Percentiles rank a stretch among this genome's conserved stretches.
Evolutionary conservation across 345 rosid species (phyloP).

Genomic region (Crucihimalaya himalaica): DNA sequence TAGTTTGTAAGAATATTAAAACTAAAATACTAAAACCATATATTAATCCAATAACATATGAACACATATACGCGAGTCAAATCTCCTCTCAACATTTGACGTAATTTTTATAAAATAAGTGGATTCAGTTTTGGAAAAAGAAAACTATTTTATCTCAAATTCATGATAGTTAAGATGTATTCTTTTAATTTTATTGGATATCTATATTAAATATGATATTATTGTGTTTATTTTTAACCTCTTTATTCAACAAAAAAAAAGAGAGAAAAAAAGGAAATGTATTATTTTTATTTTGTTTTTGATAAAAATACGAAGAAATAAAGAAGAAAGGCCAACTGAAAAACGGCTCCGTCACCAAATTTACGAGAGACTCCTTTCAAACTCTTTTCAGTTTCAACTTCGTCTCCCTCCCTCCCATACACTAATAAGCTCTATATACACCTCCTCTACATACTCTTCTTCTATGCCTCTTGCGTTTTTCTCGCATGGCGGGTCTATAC

Average conservation of each 20-base stretch:
- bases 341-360: slow-evolving; percentile 32
- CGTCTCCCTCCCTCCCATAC: slow-evolving; percentile 24
- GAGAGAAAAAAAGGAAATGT: neutral
- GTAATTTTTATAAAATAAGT: too few species aligned
- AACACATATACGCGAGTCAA: neutral
- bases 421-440: slow-evolving; percentile 3
- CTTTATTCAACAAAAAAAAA: too few species aligned
- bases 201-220: neutral
- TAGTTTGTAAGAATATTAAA: neutral
- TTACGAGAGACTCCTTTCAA: slow-evolving; percentile 11
- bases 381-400: slow-evolving; percentile 33
- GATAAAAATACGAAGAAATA: neutral
- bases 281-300: too few species aligned
- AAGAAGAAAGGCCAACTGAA: slow-evolving; percentile 14
- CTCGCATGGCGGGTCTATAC: slow-evolving; percentile 60
- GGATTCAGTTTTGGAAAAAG: too few species aligned
- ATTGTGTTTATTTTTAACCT: too few species aligned
- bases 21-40: neutral
- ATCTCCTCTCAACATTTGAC: neutral
- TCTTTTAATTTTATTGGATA: neutral
- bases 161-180: neutral
- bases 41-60: neutral
- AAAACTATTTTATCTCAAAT: neutral
- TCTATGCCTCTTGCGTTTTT: neutral
- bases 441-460: slow-evolving; percentile 1